phyloP scores from a whole-genome alignment of 78 protist genomes.

The Planoprotostelium fungivorum region DNA sequence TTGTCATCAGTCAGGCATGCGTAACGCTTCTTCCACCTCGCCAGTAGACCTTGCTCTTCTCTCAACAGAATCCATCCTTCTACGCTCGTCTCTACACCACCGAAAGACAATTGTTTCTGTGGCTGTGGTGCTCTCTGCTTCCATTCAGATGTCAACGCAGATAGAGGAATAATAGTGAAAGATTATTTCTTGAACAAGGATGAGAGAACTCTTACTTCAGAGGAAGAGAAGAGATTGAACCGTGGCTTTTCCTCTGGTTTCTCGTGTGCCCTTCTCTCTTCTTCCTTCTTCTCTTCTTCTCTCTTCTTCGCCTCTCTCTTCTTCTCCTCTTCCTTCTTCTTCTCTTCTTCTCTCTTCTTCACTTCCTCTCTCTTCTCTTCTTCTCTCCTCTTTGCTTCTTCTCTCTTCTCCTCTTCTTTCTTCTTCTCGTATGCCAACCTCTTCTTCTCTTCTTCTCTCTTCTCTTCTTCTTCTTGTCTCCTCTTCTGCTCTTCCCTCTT shows the following conservation, averaged over 20 bases:
- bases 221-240: too few species aligned
- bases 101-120: not conserved
- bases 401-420: not conserved
- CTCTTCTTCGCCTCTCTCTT: too few species aligned
- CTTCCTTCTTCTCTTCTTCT: too few species aligned
- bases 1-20: not conserved
- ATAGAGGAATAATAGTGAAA: too few species aligned
- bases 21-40: not conserved
- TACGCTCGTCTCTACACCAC: not conserved
- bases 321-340: too few species aligned
- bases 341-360: too few species aligned
- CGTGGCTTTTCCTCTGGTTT: too few species aligned
- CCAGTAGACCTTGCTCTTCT: not conserved
- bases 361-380: too few species aligned
- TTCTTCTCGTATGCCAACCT: not conserved
- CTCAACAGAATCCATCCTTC: not conserved
- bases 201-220: too few species aligned
- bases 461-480: not conserved
- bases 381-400: too few species aligned
- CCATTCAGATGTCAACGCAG: not conserved
- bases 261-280: too few species aligned
- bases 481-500: not conserved
- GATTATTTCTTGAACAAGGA: too few species aligned
- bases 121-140: not conserved
- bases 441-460: not conserved